Conservation (phyloP, 164 flowering plant genomes). For the Warburgia ugandensis region DNA sequence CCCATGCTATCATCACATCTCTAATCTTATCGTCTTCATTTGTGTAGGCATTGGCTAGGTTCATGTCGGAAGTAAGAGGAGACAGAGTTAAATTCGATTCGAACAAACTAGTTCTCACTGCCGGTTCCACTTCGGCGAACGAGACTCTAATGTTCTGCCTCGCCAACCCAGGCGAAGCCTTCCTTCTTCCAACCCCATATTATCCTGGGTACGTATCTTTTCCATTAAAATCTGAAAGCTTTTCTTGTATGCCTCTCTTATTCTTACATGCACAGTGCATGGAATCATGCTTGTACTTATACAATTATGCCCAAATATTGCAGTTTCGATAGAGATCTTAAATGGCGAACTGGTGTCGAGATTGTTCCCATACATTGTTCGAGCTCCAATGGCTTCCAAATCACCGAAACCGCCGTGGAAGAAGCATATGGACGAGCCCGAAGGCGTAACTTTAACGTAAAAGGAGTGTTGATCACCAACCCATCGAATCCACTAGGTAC, state of each 20-base stretch:
- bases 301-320: background rate
- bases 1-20: background rate
- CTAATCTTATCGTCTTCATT: background rate
- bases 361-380: constrained; percentile 32
- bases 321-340: constrained; percentile 38
- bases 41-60: constrained; percentile 24
- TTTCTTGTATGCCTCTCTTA: background rate
- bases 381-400: constrained; percentile 25
- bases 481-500: constrained; percentile 42
- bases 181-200: constrained; percentile 43
- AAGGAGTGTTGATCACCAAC: constrained; percentile 34
- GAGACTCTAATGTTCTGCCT: constrained; percentile 44
- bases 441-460: constrained; percentile 22
- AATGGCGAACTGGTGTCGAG: constrained; percentile 34
- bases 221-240: background rate
- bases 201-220: constrained; percentile 36
- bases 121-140: constrained; percentile 47
- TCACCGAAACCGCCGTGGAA: constrained; percentile 29
- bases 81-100: constrained; percentile 35
- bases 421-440: constrained; percentile 25
- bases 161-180: constrained; percentile 42
- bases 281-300: background rate
- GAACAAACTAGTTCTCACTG: constrained; percentile 40
- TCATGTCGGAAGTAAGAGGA: constrained; percentile 39
- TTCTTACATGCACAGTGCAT: background rate